Conservation (phyloP, 805 yeast species). For the Zygosaccharomyces lentus region DNA sequence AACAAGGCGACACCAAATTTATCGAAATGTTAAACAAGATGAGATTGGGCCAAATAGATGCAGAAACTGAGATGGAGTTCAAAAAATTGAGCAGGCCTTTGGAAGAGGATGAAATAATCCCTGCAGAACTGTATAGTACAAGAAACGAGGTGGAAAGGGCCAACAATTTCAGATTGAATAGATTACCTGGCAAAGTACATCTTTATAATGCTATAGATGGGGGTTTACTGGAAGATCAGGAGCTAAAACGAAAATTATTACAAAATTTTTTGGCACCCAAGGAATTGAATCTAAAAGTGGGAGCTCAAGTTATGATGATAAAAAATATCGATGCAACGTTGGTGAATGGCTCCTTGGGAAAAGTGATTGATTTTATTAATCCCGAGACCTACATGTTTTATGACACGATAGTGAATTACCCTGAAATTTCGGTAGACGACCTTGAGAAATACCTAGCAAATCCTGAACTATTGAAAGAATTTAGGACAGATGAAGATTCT, state of each 20-base stretch:
- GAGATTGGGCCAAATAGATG: constrained; percentile 57
- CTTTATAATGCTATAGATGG: constrained; percentile 51
- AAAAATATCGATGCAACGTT: constrained; percentile 68
- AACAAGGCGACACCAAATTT: constrained; percentile 65
- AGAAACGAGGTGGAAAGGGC: constrained; percentile 68
- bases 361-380: constrained; percentile 55
- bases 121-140: constrained; percentile 73
- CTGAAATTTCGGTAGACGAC: constrained; percentile 18
- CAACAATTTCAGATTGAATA: constrained; percentile 46
- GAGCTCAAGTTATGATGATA: constrained; percentile 80
- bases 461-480: constrained; percentile 20
- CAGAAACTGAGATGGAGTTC: constrained; percentile 47
- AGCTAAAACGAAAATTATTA: constrained; percentile 42
- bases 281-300: constrained; percentile 52
- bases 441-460: constrained; percentile 16
- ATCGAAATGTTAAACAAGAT: constrained; percentile 72
- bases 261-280: constrained; percentile 61
- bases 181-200: constrained; percentile 43
- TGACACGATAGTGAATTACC: constrained; percentile 23
- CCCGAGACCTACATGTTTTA: constrained; percentile 45
- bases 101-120: constrained; percentile 55
- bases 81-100: constrained; percentile 49
- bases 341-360: constrained; percentile 77
- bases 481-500: constrained; percentile 22
- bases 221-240: constrained; percentile 43